A percentile compares a stretch with the other conserved stretches of the same genome.
phyloP scores from a whole-genome alignment of 805 yeast genomes.

The Hanseniaspora meyeri region DNA sequence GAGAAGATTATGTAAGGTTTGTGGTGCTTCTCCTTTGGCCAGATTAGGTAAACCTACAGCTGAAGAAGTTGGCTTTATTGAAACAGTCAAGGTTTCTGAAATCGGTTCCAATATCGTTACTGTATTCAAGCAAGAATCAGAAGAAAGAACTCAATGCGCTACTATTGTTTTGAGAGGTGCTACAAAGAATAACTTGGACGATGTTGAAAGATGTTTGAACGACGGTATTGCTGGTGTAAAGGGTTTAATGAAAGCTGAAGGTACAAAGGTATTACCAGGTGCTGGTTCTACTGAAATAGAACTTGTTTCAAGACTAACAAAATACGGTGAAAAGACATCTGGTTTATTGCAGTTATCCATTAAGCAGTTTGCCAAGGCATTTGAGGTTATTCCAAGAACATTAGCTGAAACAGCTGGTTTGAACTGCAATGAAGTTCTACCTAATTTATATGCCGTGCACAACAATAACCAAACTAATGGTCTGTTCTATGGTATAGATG shows the following conservation, averaged over 20 bases:
- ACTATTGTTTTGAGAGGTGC: conserved; percentile 94
- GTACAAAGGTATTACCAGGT: conserved; percentile 73
- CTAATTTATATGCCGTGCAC: conserved; percentile 81
- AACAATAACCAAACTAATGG: conserved; percentile 13
- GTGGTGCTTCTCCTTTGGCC: conserved; percentile 94
- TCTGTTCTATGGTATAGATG: conserved; percentile 52
- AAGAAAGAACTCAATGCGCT: conserved; percentile 61
- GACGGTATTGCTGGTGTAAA: conserved; percentile 91
- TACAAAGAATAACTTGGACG: conserved; percentile 84
- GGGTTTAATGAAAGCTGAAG: conserved; percentile 60
- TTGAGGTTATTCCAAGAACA: conserved; percentile 86
- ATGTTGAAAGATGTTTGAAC: conserved; percentile 91
- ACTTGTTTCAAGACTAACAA: conserved; percentile 63
- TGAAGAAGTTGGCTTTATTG: conserved; percentile 83
- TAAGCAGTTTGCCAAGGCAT: conserved; percentile 85
- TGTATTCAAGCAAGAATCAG: conserved; percentile 64
- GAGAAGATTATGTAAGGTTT: conserved; percentile 86
- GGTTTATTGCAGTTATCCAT: conserved; percentile 88
- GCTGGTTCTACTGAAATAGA: conserved; percentile 95
- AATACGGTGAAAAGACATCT: conserved; percentile 86
- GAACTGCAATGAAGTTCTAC: conserved; percentile 78
- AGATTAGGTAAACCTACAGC: conserved; percentile 90
- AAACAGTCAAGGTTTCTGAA: conserved; percentile 78
- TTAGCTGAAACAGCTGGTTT: conserved; percentile 90
- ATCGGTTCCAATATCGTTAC: conserved; percentile 98